Evolutionary conservation across 495 filamentous ascomycete species (phyloP).

Genomic region (Penicillium maclennaniae): DNA sequence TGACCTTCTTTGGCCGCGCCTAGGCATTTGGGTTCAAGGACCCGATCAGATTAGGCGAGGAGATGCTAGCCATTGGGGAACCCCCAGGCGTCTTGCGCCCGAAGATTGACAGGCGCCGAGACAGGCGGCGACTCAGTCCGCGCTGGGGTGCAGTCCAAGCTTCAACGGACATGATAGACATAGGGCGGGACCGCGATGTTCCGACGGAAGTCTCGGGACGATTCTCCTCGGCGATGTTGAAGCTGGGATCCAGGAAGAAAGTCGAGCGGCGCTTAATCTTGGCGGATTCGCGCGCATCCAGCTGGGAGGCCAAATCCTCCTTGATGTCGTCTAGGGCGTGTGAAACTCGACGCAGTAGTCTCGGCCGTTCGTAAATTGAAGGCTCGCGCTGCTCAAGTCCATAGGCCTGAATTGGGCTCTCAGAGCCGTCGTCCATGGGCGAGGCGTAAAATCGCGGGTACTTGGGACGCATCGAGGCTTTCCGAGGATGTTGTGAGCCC

Average conservation of each 20-base stretch:
- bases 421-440: constrained; percentile 29
- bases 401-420: constrained; percentile 37
- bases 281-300: constrained; percentile 25
- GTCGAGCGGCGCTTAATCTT: constrained; percentile 36
- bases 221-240: neutral
- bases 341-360: constrained; percentile 37
- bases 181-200: constrained; percentile 22
- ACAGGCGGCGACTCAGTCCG: constrained; percentile 28
- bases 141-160: constrained; percentile 17
- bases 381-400: constrained; percentile 39
- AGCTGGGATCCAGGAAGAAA: constrained; percentile 20
- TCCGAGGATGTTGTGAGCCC: constrained; percentile 21
- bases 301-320: constrained; percentile 33
- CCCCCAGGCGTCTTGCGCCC: constrained; percentile 10
- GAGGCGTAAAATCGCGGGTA: constrained; percentile 41
- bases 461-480: constrained; percentile 23
- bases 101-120: constrained; percentile 24
- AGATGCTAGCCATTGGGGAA: constrained; percentile 28
- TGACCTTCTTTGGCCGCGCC: neutral
- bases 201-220: constrained; percentile 16
- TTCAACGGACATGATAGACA: constrained; percentile 31
- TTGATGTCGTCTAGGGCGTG: constrained; percentile 41
- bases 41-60: constrained; percentile 39
- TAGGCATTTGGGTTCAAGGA: constrained; percentile 28
- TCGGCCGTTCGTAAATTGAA: constrained; percentile 32